Conservation (phyloP, 2,329 filamentous ascomycete species). For the Xylariaceae sp. region DNA sequence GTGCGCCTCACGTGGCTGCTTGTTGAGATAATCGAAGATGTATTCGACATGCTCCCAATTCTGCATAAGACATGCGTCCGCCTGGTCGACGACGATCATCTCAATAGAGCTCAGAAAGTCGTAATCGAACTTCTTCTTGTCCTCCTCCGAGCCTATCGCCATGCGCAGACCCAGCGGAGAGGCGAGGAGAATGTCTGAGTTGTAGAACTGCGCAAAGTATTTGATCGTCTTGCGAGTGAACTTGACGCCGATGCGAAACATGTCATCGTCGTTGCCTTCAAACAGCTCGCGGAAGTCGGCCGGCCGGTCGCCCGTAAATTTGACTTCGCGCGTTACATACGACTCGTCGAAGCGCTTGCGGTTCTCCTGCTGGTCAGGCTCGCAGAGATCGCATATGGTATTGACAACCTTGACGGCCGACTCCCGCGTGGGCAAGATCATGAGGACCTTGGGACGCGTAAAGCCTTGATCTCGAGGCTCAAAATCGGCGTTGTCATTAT, state of each 20-base stretch:
- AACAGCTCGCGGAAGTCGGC: slow-evolving; percentile 88
- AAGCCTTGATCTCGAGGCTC: slow-evolving; percentile 92
- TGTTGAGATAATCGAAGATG: slow-evolving; percentile 87
- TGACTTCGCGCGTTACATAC: slow-evolving; percentile 66
- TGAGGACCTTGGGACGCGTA: slow-evolving; percentile 87
- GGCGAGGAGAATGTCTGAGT: slow-evolving; percentile 89
- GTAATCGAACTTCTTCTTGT: slow-evolving; percentile 64
- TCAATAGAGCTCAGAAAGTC: slow-evolving; percentile 96
- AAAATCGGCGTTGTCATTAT: slow-evolving; percentile 58
- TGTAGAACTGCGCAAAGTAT: slow-evolving; percentile 93
- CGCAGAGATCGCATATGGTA: slow-evolving; percentile 68
- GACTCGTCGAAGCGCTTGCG: slow-evolving; percentile 85
- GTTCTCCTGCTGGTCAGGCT: slow-evolving; percentile 91
- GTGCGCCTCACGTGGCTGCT: slow-evolving; percentile 83
- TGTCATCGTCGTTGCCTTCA: slow-evolving; percentile 92
- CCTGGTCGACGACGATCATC: slow-evolving; percentile 83
- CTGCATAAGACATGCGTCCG: slow-evolving; percentile 92
- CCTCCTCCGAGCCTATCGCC: slow-evolving; percentile 77
- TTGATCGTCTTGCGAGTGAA: slow-evolving; percentile 96
- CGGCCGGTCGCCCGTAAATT: slow-evolving; percentile 69
- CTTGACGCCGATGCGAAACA: slow-evolving; percentile 93
- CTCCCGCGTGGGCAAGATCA: slow-evolving; percentile 84
- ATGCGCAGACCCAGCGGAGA: slow-evolving; percentile 87
- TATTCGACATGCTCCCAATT: slow-evolving; percentile 97
- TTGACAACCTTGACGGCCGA: slow-evolving; percentile 77